Percentiles rank a stretch among this genome's conserved stretches.
phyloP scores from a whole-genome alignment of 2,329 filamentous ascomycete genomes.

The Talaromyces verruculosus region DNA sequence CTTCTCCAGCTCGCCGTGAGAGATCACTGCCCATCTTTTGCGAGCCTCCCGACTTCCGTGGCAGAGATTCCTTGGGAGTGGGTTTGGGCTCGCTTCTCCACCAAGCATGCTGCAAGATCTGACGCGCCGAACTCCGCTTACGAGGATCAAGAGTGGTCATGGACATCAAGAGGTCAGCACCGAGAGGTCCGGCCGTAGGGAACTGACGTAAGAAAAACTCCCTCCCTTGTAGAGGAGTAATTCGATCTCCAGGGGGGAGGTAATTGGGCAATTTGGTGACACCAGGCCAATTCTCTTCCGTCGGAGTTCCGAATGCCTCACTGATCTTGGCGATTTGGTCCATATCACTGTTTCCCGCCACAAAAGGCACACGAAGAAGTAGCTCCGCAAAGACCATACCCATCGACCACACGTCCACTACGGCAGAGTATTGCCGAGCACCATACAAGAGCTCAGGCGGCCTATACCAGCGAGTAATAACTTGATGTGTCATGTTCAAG shows the following conservation, averaged over 20 bases:
- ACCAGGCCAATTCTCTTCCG: slow-evolving; percentile 92
- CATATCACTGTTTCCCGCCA: slow-evolving; percentile 80
- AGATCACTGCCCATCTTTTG: slow-evolving; percentile 80
- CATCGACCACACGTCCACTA: slow-evolving; percentile 92
- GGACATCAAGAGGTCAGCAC: slow-evolving; percentile 82
- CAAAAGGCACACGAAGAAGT: slow-evolving; percentile 75
- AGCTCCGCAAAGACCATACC: slow-evolving; percentile 93
- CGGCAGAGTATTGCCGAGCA: slow-evolving; percentile 82
- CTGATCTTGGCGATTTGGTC: slow-evolving; percentile 83
- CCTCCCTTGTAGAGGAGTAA: slow-evolving; percentile 60
- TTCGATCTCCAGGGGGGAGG: slow-evolving; percentile 63
- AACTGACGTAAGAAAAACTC: slow-evolving; percentile 76
- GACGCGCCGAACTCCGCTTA: slow-evolving; percentile 72
- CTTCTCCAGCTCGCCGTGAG: slow-evolving; percentile 69
- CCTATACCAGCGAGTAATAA: slow-evolving; percentile 96
- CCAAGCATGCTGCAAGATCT: slow-evolving; percentile 79
- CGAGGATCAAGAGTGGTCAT: slow-evolving; percentile 86
- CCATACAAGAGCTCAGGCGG: slow-evolving; percentile 92
- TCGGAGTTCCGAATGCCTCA: slow-evolving; percentile 82
- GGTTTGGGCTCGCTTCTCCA: slow-evolving; percentile 83
- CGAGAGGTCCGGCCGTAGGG: slow-evolving; percentile 74
- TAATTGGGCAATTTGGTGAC: slow-evolving; percentile 79
- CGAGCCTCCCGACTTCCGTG: slow-evolving; percentile 69
- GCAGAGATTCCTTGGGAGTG: slow-evolving; percentile 77
- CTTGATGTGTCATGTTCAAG: slow-evolving; percentile 83